Evolutionary conservation across 805 yeast species (phyloP), one percentile per base, ranked within the genome.

Genomic region (Wickerhamomyces strasburgensis): DNA sequence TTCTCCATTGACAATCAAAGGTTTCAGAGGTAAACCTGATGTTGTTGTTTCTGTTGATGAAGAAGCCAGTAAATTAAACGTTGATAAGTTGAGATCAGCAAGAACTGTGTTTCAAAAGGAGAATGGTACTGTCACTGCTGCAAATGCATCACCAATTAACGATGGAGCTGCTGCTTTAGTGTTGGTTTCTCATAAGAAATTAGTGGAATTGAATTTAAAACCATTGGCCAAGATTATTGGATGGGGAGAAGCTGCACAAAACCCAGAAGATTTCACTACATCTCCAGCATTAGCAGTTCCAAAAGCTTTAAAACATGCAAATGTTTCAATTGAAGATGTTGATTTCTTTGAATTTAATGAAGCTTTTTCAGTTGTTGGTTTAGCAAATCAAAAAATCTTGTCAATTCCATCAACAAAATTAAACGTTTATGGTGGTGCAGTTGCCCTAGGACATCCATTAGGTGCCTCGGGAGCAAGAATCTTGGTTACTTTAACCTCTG

Each of bases 221-320:
- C 98, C 99, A 47, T 61, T 93, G 45, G 98, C 96, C 43, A 78
- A 79, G 62, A 81, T 93, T 54, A 60, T 75, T 37, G 95, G 96
- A 43, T 90, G 96, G 95, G 98, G 95, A 65, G 99, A 93, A 62
- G 98, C 98, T 56, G 98, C 95, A 39, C 89, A 87, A 62, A 78
- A 79, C 30, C 98, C 99, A 48, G 75, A 83, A 52, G 94, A 89
- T 67, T 93, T 93, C 74, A 90, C 98, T 38, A 84, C 93, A 65
- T 88, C 98, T 21, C 98, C 99, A 48, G 68, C 96, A 25, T 70
- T 88, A 58, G 96, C 98, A 37, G 79, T 90, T 53, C 96, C 96
- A 67, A 90, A 89, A 73, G 98, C 97, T 27, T 72, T 93, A 56
- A 83, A 86, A 65, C 93, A 81, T 56, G 95, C 97, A 29, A 74